Percentiles rank a stretch among this genome's conserved stretches.
Conservation (phyloP, 2,329 filamentous ascomycete genomes). For the Conoideocrella luteorostrata region DNA sequence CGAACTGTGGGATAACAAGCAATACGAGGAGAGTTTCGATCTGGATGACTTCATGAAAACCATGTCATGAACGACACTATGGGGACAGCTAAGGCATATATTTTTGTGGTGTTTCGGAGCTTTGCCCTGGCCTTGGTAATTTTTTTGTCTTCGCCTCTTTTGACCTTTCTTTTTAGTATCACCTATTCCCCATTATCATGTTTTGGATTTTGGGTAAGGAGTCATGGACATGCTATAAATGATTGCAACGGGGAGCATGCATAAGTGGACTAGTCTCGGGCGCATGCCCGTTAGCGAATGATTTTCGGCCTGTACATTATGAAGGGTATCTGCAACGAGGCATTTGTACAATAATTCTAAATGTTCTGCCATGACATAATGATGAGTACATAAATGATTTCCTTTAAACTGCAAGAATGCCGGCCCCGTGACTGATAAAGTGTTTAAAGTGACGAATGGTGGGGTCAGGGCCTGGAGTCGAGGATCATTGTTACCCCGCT, state of each 20-base stretch:
- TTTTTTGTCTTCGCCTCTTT: neutral
- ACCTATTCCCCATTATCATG: neutral
- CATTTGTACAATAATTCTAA: conserved; percentile 6
- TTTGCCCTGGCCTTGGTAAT: no score
- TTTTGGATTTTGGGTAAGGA: conserved; percentile 2
- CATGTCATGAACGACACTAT: conserved; percentile 61
- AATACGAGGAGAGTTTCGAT: conserved; percentile 98
- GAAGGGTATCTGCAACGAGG: neutral
- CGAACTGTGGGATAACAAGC: conserved; percentile 93
- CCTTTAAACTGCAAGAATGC: no score
- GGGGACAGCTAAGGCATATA: no score
- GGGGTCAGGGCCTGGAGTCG: neutral
- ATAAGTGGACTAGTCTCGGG: conserved; percentile 3
- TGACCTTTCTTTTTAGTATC: neutral
- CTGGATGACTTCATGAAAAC: conserved; percentile 90
- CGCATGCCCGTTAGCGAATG: conserved; percentile 3
- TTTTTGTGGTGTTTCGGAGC: no score
- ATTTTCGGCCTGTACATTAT: conserved; percentile 5
- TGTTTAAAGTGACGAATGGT: neutral
- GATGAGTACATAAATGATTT: no score
- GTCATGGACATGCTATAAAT: conserved; percentile 1
- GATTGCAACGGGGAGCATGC: neutral
- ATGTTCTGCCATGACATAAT: neutral
- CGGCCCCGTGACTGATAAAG: neutral
- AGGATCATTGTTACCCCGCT: neutral